A percentile compares a stretch with the other conserved stretches of the same genome.
These are phyloP conservation scores for Podospora appendiculata DNA, from an alignment of 495 filamentous ascomycete species.

Conservation along the genomic window DNA sequence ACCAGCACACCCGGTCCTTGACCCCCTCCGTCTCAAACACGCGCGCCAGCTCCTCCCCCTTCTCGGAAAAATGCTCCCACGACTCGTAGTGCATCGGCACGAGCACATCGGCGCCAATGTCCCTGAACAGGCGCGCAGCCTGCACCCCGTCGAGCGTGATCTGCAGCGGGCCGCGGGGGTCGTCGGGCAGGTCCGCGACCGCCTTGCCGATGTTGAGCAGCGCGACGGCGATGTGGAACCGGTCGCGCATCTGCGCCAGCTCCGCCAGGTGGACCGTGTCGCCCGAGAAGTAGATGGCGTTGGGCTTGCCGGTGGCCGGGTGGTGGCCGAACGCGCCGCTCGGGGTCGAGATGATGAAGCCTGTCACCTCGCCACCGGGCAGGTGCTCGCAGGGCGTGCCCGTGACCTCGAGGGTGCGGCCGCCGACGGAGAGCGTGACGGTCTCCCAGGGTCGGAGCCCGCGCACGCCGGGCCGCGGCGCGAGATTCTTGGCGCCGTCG, in stretches of 20 bases:
- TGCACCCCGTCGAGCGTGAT: constrained; percentile 46
- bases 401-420: constrained; percentile 40
- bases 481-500: constrained; percentile 39
- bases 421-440: constrained; percentile 11
- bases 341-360: constrained; percentile 34
- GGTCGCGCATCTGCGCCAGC: constrained; percentile 22
- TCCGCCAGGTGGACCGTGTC: constrained; percentile 47
- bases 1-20: constrained; percentile 41
- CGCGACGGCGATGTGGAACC: constrained; percentile 28
- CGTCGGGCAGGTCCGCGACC: constrained; percentile 15
- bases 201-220: constrained; percentile 33
- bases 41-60: constrained; percentile 27
- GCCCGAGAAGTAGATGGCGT: constrained; percentile 49
- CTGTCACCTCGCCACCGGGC: constrained; percentile 40
- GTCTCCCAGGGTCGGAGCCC: constrained; percentile 27
- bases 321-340: constrained; percentile 27
- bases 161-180: constrained; percentile 20
- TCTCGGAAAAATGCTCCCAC: constrained; percentile 43
- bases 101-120: constrained; percentile 37
- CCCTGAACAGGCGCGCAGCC: constrained; percentile 30
- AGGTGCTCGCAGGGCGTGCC: constrained; percentile 41
- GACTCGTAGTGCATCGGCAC: constrained; percentile 49
- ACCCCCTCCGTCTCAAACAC: constrained; percentile 52
- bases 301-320: constrained; percentile 29
- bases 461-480: constrained; percentile 32